Conservation (phyloP, 495 filamentous ascomycete genomes). For the Penicillium verhagenii region DNA sequence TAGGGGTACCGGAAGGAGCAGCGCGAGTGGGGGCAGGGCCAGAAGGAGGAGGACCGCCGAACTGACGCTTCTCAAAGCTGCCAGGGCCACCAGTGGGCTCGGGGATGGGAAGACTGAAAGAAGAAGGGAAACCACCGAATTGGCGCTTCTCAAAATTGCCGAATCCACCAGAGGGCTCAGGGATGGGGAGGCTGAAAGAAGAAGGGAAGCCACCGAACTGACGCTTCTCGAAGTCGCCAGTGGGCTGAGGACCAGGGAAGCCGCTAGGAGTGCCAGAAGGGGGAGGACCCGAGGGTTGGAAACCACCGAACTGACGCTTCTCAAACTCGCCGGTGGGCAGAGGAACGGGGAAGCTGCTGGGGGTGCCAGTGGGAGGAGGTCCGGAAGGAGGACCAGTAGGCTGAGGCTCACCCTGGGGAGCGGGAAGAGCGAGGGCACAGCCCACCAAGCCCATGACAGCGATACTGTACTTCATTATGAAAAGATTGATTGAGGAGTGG, state of each 20-base stretch:
- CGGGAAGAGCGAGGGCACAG: slow-evolving; percentile 26
- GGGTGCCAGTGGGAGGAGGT: not conserved
- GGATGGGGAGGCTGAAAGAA: not conserved
- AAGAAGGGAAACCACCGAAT: not conserved
- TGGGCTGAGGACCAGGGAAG: not conserved
- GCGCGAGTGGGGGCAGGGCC: slow-evolving; percentile 6
- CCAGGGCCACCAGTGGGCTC: not conserved
- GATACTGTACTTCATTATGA: slow-evolving; percentile 25
- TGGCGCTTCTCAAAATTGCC: not conserved
- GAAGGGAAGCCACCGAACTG: no score
- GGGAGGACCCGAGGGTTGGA: slow-evolving; percentile 5
- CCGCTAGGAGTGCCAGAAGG: slow-evolving; percentile 4
- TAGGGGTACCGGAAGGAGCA: slow-evolving; percentile 3
- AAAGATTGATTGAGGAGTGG: slow-evolving; percentile 1
- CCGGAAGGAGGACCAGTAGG: slow-evolving; percentile 4
- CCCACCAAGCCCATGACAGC: slow-evolving; percentile 26
- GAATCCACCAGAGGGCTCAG: not conserved
- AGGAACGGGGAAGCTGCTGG: slow-evolving; percentile 2
- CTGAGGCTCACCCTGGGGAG: not conserved
- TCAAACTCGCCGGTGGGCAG: not conserved
- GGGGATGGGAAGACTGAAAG: slow-evolving; percentile 1
- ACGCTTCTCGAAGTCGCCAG: no score
- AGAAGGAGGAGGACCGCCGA: slow-evolving; percentile 2
- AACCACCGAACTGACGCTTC: slow-evolving; percentile 6
- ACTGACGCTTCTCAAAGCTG: slow-evolving; percentile 5